These are phyloP conservation scores for Suillus subaureus DNA, from an alignment of 768 basidiomycete genomes.

Conservation along the genomic window DNA sequence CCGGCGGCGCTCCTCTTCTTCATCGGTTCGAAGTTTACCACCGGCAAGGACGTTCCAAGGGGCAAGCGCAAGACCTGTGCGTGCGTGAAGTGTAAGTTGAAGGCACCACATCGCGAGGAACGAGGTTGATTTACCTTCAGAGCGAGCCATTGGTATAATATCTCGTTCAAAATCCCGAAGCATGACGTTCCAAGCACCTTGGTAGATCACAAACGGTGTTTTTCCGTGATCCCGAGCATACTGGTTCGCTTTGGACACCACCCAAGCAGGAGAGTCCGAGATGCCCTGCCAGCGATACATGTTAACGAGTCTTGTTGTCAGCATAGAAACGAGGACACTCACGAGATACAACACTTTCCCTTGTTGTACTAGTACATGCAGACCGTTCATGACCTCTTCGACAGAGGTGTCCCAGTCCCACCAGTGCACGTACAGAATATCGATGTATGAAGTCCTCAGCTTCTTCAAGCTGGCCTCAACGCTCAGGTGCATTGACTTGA, in stretches of 20 bases:
- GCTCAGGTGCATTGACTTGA: constrained; percentile 45
- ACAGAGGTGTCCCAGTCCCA: constrained; percentile 44
- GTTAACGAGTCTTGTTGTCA: not conserved
- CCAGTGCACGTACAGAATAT: constrained; percentile 41
- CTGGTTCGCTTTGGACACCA: constrained; percentile 39
- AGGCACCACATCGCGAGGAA: not conserved
- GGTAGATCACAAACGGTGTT: constrained; percentile 45
- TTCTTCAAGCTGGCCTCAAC: constrained; percentile 45
- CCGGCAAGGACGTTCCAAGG: constrained; percentile 43
- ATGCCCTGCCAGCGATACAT: constrained; percentile 27
- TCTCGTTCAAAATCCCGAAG: constrained; percentile 42
- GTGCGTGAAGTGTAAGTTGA: constrained; percentile 22
- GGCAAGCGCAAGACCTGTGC: constrained; percentile 39
- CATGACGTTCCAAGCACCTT: constrained; percentile 36
- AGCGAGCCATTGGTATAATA: constrained; percentile 36
- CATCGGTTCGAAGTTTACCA: constrained; percentile 29
- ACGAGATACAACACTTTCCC: constrained; percentile 44
- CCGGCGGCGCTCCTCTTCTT: constrained; percentile 26
- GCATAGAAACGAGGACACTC: constrained; percentile 22
- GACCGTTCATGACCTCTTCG: constrained; percentile 42
- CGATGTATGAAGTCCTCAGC: constrained; percentile 48
- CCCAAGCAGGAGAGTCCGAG: constrained; percentile 39
- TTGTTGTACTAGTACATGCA: constrained; percentile 39
- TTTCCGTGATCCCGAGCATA: constrained; percentile 41
- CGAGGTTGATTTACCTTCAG: constrained; percentile 35